Evolutionary conservation across 2,329 filamentous ascomycete species (phyloP).

Genomic region (Cryphonectria carpinicola): DNA sequence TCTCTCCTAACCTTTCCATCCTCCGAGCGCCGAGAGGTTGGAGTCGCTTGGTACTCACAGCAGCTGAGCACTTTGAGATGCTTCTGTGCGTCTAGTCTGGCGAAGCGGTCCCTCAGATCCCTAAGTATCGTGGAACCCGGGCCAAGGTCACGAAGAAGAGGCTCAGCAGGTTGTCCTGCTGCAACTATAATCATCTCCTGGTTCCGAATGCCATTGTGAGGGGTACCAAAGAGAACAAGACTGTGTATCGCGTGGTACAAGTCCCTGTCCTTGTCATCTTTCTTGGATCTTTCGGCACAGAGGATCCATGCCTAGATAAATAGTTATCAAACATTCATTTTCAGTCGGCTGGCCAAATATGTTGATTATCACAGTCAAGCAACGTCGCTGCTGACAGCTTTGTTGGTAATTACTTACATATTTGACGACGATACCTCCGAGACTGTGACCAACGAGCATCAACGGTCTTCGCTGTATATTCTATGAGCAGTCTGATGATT

Average conservation of each 20-base stretch:
- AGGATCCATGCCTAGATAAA: background rate
- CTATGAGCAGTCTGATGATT: background rate
- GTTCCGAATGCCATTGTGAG: background rate
- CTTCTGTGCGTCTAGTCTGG: background rate
- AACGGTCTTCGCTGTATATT: background rate
- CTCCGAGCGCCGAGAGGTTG: background rate
- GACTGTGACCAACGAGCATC: background rate
- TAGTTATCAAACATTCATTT: background rate
- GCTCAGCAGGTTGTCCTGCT: background rate
- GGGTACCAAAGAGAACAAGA: background rate
- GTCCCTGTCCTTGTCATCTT: background rate
- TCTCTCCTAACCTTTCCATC: background rate
- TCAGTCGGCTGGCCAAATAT: background rate
- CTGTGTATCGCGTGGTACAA: background rate
- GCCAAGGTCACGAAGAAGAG: background rate
- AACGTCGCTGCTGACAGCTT: background rate
- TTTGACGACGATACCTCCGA: background rate
- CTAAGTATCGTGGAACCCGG: background rate
- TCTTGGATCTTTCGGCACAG: background rate
- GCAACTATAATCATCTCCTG: background rate
- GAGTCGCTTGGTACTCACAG: background rate
- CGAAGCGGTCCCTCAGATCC: background rate
- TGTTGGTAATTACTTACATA: background rate
- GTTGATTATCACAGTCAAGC: background rate
- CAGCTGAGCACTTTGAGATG: background rate